Base-by-base conservation (phyloP, 768 basidiomycete genomes). In the Macrolepiota dolichaula region DNA sequence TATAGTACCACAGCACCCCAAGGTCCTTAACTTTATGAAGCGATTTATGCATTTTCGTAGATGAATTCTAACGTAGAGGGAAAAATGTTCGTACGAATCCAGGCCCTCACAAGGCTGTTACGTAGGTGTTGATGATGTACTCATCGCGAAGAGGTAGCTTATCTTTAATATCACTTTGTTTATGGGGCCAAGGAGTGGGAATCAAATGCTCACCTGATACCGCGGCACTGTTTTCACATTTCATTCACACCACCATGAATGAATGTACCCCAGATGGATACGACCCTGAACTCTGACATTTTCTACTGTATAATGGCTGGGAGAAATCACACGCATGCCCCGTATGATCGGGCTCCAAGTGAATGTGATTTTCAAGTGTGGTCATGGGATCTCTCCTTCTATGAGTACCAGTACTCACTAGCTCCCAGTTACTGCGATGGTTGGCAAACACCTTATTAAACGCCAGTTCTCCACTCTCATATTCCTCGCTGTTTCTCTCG, bases 1-100 rank as follows among this genome's bases (percentile, higher is more conserved):
- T 51, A 73, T 79, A 19, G 61, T 73, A 38, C 69, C 73, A 17
- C 72, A 72, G 22, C 69, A 69, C 57, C 57, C 69, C 35, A 69
- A 70, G 65, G 64, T 72, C 12, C 59, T 71, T 29, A 69, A 71
- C 49, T 72, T 74, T 50, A 56, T 76, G 35, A 69, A 70, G 59
- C 69, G 73, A 15, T 62, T 74, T 4, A 71, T 68, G 68, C 59
- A 67, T 25, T 62, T 55, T 29, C 55, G 53, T n/a, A 62, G 38
- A 38, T 62, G 22, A 51, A 6, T 36, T n/a, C 37, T 13, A n/a
- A 25, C 22, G 32, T 37, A 36, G n/a, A 36, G 10, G 2, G 22
- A 11, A 12, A 2, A 49, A 17, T 22, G 25, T 11, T 42, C 4
- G 29, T 32, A 3, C 7, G 2, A n/a, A 17, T 49, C 22, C 25